These are phyloP conservation scores for Ophiocordyceps robertsii DNA, from an alignment of 2,329 filamentous ascomycete genomes.

Conservation along the genomic window DNA sequence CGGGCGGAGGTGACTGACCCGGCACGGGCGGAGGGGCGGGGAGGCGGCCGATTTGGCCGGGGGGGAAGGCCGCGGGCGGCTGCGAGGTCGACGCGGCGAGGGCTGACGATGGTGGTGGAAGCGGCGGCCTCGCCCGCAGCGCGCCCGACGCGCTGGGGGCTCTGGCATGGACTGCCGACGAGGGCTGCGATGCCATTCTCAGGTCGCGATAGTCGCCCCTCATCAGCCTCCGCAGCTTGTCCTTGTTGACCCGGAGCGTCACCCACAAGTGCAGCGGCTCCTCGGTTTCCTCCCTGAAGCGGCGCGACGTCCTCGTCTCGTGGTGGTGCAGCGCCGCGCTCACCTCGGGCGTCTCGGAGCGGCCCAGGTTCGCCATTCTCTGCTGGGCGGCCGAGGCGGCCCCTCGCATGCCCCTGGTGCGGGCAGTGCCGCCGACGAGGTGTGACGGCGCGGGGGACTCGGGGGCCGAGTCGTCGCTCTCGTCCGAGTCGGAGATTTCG, in stretches of 20 bases:
- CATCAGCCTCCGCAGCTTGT: conserved; percentile 56
- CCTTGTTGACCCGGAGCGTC: conserved; percentile 58
- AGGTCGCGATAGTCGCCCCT: conserved; percentile 35
- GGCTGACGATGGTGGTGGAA: conserved; percentile 16
- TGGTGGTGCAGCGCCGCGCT: conserved; percentile 46
- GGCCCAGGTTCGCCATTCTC: conserved; percentile 67
- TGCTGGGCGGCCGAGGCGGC: conserved; percentile 78
- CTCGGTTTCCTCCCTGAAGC: conserved; percentile 65
- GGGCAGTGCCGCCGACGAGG: conserved; percentile 59
- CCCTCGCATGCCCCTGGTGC: conserved; percentile 78
- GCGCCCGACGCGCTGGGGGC: conserved; percentile 16
- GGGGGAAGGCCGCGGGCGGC: conserved; percentile 23
- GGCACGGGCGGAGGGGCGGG: conserved; percentile 50
- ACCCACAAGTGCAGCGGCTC: conserved; percentile 59
- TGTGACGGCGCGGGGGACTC: conserved; percentile 75
- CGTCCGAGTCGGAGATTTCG: conserved; percentile 75
- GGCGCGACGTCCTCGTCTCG: conserved; percentile 57
- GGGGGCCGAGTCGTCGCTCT: conserved; percentile 75
- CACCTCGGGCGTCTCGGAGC: conserved; percentile 82
- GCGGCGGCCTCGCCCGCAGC: conserved; percentile 18
- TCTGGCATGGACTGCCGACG: conserved; percentile 14
- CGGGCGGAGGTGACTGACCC: conserved; percentile 39
- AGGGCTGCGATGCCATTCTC: conserved; percentile 19
- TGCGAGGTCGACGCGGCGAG: conserved; percentile 22
- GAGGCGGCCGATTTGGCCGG: conserved; percentile 50